A percentile compares a stretch with the other conserved stretches of the same genome.
Evolutionary conservation across 257 asterid genomes (phyloP).

Genomic region (Jasminum sambac): DNA sequence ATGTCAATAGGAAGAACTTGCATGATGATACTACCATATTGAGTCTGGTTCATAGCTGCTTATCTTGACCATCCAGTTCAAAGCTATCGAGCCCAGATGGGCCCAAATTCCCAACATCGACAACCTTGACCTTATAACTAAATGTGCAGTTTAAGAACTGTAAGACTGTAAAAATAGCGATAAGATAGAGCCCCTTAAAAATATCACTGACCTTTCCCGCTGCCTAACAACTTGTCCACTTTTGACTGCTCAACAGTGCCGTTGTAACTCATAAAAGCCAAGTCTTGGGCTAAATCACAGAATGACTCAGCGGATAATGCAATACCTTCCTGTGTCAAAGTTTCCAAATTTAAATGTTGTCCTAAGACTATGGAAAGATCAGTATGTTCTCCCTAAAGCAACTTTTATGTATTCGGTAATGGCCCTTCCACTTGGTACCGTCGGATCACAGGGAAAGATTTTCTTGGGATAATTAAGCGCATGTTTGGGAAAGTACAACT

Average conservation of each 20-base stretch:
- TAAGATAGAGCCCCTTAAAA: constrained; percentile 9
- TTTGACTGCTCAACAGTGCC: constrained; percentile 56
- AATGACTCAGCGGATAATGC: constrained; percentile 57
- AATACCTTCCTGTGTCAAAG: constrained; percentile 70
- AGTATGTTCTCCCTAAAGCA: background rate
- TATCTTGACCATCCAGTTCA: constrained; percentile 10
- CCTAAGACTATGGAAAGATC: constrained; percentile 10
- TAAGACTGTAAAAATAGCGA: background rate
- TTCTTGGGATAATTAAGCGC: background rate
- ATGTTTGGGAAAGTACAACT: too few species aligned
- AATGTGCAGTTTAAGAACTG: constrained; percentile 6
- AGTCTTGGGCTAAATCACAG: constrained; percentile 49
- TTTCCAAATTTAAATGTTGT: constrained; percentile 19
- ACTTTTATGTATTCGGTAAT: background rate
- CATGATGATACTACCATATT: constrained; percentile 10
- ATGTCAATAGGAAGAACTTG: constrained; percentile 14
- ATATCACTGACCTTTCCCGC: constrained; percentile 68
- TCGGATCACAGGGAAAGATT: constrained; percentile 1
- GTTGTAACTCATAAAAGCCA: constrained; percentile 38
- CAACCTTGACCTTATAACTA: constrained; percentile 19
- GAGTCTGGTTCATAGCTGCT: constrained; percentile 18
- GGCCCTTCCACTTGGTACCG: background rate
- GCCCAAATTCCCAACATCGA: constrained; percentile 17
- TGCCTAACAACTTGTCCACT: constrained; percentile 67
- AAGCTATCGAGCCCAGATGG: constrained; percentile 16